phyloP scores from a whole-genome alignment of 352 stramenopile species.

The Thalassiosira hispida region DNA sequence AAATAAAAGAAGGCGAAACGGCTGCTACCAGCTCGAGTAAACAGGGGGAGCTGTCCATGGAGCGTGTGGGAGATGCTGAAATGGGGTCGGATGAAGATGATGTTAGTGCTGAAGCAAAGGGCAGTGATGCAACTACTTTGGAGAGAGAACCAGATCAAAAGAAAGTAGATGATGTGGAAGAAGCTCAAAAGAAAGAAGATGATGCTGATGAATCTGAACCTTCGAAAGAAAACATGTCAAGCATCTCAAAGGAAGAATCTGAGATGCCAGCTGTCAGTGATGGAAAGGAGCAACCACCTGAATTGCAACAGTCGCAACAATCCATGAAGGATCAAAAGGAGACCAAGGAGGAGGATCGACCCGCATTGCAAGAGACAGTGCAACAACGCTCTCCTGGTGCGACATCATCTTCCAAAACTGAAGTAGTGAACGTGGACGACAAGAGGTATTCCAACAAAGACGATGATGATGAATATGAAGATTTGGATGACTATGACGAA shows the following conservation, averaged over 20 bases:
- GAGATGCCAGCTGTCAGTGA: not conserved
- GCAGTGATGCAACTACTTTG: not conserved
- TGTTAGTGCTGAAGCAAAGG: not conserved
- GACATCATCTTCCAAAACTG: too few species aligned
- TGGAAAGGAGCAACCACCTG: not conserved
- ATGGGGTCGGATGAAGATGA: too few species aligned
- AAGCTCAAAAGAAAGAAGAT: not conserved
- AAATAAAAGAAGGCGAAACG: not conserved
- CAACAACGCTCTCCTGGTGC: too few species aligned
- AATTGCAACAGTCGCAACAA: not conserved
- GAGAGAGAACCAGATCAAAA: not conserved
- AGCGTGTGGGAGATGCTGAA: not conserved
- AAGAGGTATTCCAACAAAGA: too few species aligned
- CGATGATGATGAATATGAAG: constrained; percentile 22
- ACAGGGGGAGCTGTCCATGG: too few species aligned
- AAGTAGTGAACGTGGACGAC: too few species aligned
- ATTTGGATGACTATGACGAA: constrained; percentile 3
- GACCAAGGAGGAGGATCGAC: constrained; percentile 13
- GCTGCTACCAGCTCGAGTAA: too few species aligned
- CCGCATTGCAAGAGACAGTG: too few species aligned
- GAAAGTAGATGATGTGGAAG: not conserved
- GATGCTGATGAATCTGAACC: not conserved
- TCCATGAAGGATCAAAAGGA: not conserved
- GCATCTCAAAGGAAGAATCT: too few species aligned
- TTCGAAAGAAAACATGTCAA: too few species aligned